phyloP scores from a whole-genome alignment of 1,139 yeast genomes.

The Sugiyamaella novakii region DNA sequence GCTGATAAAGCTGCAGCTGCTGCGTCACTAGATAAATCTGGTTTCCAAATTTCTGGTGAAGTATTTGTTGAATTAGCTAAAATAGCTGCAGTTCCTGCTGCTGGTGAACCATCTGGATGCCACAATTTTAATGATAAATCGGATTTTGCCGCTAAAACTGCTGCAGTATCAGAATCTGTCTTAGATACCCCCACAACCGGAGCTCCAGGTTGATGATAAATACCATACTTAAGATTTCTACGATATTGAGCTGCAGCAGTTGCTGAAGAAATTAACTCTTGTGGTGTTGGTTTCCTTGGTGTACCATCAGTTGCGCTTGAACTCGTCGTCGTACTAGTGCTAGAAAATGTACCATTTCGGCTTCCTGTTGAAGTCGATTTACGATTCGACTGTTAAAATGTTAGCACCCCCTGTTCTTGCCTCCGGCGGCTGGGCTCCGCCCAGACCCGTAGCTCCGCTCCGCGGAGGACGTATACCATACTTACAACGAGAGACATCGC shows the following conservation, averaged over 20 bases:
- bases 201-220: slow-evolving; percentile 68
- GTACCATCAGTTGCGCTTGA: slow-evolving; percentile 2
- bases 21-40: slow-evolving; percentile 42
- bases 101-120: slow-evolving; percentile 38
- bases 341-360: slow-evolving; percentile 9
- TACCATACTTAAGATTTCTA: slow-evolving; percentile 75
- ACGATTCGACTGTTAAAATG: slow-evolving; percentile 6
- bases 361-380: slow-evolving; percentile 5
- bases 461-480: neutral
- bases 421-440: neutral
- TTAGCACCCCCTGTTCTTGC: neutral
- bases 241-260: slow-evolving; percentile 51
- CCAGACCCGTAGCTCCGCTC: neutral
- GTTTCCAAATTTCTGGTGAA: slow-evolving; percentile 41
- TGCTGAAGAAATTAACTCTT: slow-evolving; percentile 30
- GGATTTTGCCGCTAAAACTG: slow-evolving; percentile 41
- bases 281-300: slow-evolving; percentile 19
- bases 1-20: slow-evolving; percentile 55
- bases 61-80: slow-evolving; percentile 38
- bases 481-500: slow-evolving; percentile 24
- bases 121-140: slow-evolving; percentile 43
- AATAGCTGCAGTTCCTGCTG: slow-evolving; percentile 46
- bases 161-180: slow-evolving; percentile 42
- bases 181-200: slow-evolving; percentile 67
- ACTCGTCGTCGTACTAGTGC: neutral